Evolutionary conservation across 169 alveolate species (phyloP).

Genomic region (Ichthyophthirius multifiliis): DNA sequence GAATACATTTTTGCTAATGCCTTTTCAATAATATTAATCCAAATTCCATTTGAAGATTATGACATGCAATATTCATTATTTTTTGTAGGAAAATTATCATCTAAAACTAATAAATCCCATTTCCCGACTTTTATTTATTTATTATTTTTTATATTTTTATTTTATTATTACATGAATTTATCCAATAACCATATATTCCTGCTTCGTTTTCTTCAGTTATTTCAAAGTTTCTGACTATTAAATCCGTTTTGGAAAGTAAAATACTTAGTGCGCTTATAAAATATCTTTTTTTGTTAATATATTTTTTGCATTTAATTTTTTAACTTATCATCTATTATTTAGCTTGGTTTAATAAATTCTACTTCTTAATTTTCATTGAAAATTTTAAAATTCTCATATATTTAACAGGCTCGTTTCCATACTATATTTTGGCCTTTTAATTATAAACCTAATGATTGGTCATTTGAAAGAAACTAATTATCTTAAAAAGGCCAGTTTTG

Average conservation of each 20-base stretch:
- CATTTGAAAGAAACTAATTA: no score
- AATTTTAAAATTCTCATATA: no score
- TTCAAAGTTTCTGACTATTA: conserved; percentile 8
- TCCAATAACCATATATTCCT: conserved; percentile 10
- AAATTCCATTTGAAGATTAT: not conserved
- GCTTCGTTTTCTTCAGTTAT: not conserved
- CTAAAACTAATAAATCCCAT: conserved; percentile 8
- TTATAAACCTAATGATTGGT: no score
- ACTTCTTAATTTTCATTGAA: no score
- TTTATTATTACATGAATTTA: not conserved
- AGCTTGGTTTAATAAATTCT: no score
- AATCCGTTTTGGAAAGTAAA: not conserved
- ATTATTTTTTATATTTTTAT: no score
- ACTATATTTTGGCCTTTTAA: no score
- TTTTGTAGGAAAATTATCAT: conserved; percentile 6
- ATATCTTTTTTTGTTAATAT: not conserved
- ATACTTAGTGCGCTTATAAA: not conserved
- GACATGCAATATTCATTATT: not conserved
- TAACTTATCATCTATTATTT: no score
- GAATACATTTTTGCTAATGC: not conserved
- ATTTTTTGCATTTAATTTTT: no score
- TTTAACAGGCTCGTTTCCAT: no score
- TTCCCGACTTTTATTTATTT: not conserved
- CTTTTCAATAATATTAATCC: not conserved
- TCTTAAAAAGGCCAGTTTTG: no score